Evolutionary conservation across 495 filamentous ascomycete species (phyloP), one percentile per base, ranked within the genome.

Genomic region (Terfezia boudieri): DNA sequence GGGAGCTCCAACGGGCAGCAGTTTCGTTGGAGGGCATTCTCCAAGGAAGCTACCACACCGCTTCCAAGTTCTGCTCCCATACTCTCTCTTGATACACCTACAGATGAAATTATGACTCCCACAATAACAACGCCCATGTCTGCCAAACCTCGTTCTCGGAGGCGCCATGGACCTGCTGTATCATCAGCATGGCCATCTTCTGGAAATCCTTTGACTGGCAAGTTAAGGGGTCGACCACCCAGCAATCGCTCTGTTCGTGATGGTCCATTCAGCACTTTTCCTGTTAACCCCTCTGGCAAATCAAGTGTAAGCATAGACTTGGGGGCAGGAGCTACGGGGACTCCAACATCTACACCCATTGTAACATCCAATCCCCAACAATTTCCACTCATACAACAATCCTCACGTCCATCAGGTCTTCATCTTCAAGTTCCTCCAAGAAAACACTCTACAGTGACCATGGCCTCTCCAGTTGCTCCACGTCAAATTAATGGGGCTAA

Each of bases 151-250:
- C 74, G 78, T 41, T 64, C 74, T 10, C 73, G 80, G 26, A 71
- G 84, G 51, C 77, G 86, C n/a, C 86, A 94, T 64, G 89, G 89
- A 0, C 87, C 90, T 0, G 86, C 84, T 2, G 88, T 98, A 2
- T 98, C 90, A 8, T 94, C 89, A 23, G 90, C 90, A 11, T 98
- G 90, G 90, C 77, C 84, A 17, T 83, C 76, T 53, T 79, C 75
- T 49, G 78, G 75, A 5, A 74, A 75, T 35, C 72, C 77, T 22
- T 69, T 78, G 2, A 77, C 72, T 9, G 85, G 86, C 5, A 93
- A 90, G 56, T 68, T 85, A 14, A 71, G 90, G 49, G 90, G 90
- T 9, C 71, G 90, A 56, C 90, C 90, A 53, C 87, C 89, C 3
- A 86, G 78, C 57, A 85, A 83, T 64, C 78, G 84, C 17, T 77